These are phyloP conservation scores for Termitomyces sp. DNA, from an alignment of 768 basidiomycete genomes.

Conservation along the genomic window DNA sequence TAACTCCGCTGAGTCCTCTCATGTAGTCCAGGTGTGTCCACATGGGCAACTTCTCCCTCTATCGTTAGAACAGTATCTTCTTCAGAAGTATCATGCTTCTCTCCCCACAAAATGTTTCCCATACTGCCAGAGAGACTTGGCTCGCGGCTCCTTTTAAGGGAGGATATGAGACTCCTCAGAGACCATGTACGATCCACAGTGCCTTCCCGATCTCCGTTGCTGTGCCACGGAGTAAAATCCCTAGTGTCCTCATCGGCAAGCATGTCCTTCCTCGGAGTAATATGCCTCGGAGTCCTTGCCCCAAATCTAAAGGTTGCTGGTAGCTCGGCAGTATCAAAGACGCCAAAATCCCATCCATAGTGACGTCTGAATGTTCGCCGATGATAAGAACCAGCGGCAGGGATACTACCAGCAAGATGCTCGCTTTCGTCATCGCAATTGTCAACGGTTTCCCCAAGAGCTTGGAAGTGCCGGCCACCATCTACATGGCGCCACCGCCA, in stretches of 20 bases:
- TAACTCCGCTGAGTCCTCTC: slow-evolving; percentile 31
- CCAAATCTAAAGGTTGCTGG: slow-evolving; percentile 27
- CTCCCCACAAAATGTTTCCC: slow-evolving; percentile 28
- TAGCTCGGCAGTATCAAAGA: slow-evolving; percentile 15
- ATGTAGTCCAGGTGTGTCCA: slow-evolving; percentile 17
- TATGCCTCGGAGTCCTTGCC: slow-evolving; percentile 18
- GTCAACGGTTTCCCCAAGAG: slow-evolving; percentile 25
- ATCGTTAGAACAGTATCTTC: slow-evolving; percentile 34
- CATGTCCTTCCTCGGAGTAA: slow-evolving; percentile 55
- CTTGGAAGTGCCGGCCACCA: slow-evolving; percentile 23
- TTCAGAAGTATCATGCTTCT: slow-evolving; percentile 47
- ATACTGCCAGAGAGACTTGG: slow-evolving; percentile 27
- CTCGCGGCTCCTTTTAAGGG: slow-evolving; percentile 31
- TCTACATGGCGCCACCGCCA: slow-evolving; percentile 20
- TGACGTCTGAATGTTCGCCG: neutral
- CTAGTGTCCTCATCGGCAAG: slow-evolving; percentile 70
- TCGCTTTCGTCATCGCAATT: slow-evolving; percentile 25
- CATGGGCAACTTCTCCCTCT: slow-evolving; percentile 26
- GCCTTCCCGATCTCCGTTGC: slow-evolving; percentile 28
- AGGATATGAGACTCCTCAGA: slow-evolving; percentile 38
- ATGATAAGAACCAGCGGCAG: slow-evolving; percentile 20
- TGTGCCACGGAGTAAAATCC: slow-evolving; percentile 41
- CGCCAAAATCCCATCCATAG: slow-evolving; percentile 14
- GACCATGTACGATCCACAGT: slow-evolving; percentile 51
- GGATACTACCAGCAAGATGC: slow-evolving; percentile 25